Conservation (phyloP, 345 rosid genomes). For the Citrus medica region DNA sequence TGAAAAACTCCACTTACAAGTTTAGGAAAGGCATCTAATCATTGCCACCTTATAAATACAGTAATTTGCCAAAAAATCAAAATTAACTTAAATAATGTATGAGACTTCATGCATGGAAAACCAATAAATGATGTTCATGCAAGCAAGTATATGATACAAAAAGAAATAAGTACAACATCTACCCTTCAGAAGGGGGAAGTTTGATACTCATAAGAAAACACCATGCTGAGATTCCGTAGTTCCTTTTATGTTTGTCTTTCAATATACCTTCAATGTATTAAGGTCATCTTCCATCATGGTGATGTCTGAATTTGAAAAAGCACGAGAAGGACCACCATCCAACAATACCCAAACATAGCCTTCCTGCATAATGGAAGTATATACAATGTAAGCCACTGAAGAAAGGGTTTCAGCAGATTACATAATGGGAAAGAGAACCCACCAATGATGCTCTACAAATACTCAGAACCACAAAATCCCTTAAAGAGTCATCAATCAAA, state of each 20-base stretch:
- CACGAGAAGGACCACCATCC: constrained; percentile 94
- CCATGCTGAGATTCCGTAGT: neutral
- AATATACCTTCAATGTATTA: constrained; percentile 54
- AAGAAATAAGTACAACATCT: neutral
- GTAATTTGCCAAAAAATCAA: neutral
- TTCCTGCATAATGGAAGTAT: constrained; percentile 44
- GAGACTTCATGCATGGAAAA: neutral
- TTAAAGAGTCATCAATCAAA: constrained; percentile 62
- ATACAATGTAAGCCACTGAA: constrained; percentile 2
- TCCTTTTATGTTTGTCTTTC: neutral
- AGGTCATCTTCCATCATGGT: constrained; percentile 83
- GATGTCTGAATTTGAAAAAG: constrained; percentile 79
- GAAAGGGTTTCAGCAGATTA: neutral
- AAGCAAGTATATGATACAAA: constrained; percentile 2
- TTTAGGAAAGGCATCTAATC: neutral
- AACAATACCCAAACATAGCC: constrained; percentile 78
- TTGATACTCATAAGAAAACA: neutral
- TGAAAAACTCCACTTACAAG: neutral
- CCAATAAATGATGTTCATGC: neutral
- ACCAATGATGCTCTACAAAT: constrained; percentile 75
- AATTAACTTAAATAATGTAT: neutral
- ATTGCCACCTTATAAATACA: constrained; percentile 10
- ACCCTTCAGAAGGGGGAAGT: neutral
- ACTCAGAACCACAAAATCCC: constrained; percentile 84
- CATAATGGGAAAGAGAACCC: constrained; percentile 13